Base-by-base conservation (phyloP, 805 yeast species). In the Candida namnaoensis region DNA sequence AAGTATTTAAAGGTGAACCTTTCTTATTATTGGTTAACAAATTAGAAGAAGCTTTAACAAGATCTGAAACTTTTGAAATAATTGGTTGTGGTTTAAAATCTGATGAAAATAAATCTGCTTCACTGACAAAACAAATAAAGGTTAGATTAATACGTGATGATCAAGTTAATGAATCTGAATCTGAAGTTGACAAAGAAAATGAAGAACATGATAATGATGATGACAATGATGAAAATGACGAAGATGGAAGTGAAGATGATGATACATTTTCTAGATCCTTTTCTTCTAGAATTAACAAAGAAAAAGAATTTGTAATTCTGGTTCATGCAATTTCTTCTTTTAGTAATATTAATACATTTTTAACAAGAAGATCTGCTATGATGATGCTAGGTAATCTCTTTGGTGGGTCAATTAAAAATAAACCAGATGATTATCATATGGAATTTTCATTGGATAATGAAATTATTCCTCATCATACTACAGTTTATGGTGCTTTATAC, bases 401-500 rank as follows among this genome's bases (percentile, higher is more conserved):
- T 19, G 19, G 19, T 19, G 19, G 19, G 19, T 19, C 19, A 19
- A 19, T 19, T 19, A 19, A 19, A 19, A 30, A 32, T 27, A n/a
- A 38, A 32, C n/a, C 39, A 4, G 19, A 32, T 3, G 41, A 47
- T 4, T 65, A 68, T 65, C 58, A 68, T 40, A 62, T 80, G 41
- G 82, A 78, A 42, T 86, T 86, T 53, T 61, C 63, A 1, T 61
- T 80, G 11, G 67, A 78, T 46, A 86, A 74, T 5, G 78, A 76
- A 42, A 63, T 59, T 0, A 66, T 85, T 26, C 81, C 87, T 3
- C 66, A 66, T 34, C 85, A 76, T 40, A 76, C 85, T 0, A 86
- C 95, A 0, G 71, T 87, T 3, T 84, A 79, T 59, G 93, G 93
- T 1, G 90, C 88, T 0, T 65, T 83, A 6, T 79, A 78, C 54